phyloP scores from a whole-genome alignment of 2,329 filamentous ascomycete species.

The Alternaria metachromatica region DNA sequence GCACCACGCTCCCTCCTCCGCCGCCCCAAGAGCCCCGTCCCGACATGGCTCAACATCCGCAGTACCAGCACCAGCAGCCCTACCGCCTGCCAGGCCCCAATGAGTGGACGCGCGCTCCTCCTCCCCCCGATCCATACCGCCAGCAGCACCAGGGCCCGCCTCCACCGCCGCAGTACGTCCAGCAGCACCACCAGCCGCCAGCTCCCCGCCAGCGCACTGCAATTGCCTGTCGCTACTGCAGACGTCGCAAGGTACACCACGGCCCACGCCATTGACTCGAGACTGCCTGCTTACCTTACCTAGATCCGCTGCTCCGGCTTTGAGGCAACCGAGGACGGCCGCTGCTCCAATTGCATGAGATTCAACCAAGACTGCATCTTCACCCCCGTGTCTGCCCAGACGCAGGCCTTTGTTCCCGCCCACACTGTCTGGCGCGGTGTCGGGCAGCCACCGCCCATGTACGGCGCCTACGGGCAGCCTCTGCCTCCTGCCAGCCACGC shows the following conservation, averaged over 20 bases:
- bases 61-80: slow-evolving; percentile 49
- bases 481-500: slow-evolving; percentile 49
- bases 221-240: slow-evolving; percentile 67
- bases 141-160: slow-evolving; percentile 50
- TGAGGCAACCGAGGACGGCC: slow-evolving; percentile 73
- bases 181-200: slow-evolving; percentile 50
- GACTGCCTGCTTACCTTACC: slow-evolving; percentile 18
- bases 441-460: slow-evolving; percentile 57
- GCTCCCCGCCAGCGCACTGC: slow-evolving; percentile 67
- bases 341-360: slow-evolving; percentile 74
- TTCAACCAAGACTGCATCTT: slow-evolving; percentile 82
- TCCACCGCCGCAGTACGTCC: slow-evolving; percentile 49
- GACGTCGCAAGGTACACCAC: slow-evolving; percentile 62
- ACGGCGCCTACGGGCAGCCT: slow-evolving; percentile 59
- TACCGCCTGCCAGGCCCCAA: slow-evolving; percentile 56
- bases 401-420: slow-evolving; percentile 76
- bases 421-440: slow-evolving; percentile 66
- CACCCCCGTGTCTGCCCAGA: slow-evolving; percentile 75
- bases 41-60: slow-evolving; percentile 56
- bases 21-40: slow-evolving; percentile 49
- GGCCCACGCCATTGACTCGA: background rate
- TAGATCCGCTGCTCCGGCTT: slow-evolving; percentile 80
- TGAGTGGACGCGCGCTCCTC: slow-evolving; percentile 52
- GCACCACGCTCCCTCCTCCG: slow-evolving; percentile 40
- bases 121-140: slow-evolving; percentile 50